Evolutionary conservation across 495 filamentous ascomycete genomes (phyloP).

Genomic region (Talaromyces liani): DNA sequence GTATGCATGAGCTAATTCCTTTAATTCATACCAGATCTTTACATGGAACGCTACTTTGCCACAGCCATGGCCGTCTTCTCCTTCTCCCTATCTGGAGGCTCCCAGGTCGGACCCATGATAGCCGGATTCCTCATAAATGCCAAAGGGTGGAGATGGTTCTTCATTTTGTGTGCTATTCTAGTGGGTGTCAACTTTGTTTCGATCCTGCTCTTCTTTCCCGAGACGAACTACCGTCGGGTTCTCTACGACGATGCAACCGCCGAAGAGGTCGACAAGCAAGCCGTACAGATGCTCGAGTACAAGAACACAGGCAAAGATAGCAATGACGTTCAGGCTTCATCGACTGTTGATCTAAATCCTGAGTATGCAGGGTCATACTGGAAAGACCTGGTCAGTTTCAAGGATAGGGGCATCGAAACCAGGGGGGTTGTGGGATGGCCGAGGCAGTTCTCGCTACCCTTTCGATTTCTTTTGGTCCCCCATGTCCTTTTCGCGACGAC

Average conservation of each 20-base stretch:
- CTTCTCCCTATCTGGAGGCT: constrained; percentile 29
- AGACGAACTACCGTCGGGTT: constrained; percentile 17
- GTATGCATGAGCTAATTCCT: neutral
- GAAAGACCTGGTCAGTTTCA: constrained; percentile 22
- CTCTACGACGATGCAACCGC: constrained; percentile 14
- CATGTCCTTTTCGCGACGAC: constrained; percentile 22
- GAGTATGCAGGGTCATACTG: constrained; percentile 14
- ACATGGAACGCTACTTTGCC: constrained; percentile 30
- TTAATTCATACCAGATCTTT: constrained; percentile 19
- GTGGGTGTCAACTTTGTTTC: constrained; percentile 22
- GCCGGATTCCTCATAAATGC: constrained; percentile 24
- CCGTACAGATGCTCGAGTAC: constrained; percentile 3
- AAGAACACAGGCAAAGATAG: neutral
- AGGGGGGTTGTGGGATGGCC: neutral
- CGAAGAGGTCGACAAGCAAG: constrained; percentile 11
- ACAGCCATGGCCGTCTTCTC: constrained; percentile 34
- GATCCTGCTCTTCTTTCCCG: constrained; percentile 23
- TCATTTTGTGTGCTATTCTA: constrained; percentile 26
- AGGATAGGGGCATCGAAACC: neutral
- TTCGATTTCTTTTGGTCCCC: constrained; percentile 25
- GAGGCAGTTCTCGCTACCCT: constrained; percentile 21
- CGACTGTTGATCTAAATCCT: neutral
- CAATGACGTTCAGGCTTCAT: neutral
- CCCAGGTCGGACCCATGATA: constrained; percentile 24
- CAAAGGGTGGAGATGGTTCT: constrained; percentile 28